A percentile compares a stretch with the other conserved stretches of the same genome.
Evolutionary conservation across 176 grass and related monocot genomes (phyloP).

Genomic region (Urochloa ruziziensis): DNA sequence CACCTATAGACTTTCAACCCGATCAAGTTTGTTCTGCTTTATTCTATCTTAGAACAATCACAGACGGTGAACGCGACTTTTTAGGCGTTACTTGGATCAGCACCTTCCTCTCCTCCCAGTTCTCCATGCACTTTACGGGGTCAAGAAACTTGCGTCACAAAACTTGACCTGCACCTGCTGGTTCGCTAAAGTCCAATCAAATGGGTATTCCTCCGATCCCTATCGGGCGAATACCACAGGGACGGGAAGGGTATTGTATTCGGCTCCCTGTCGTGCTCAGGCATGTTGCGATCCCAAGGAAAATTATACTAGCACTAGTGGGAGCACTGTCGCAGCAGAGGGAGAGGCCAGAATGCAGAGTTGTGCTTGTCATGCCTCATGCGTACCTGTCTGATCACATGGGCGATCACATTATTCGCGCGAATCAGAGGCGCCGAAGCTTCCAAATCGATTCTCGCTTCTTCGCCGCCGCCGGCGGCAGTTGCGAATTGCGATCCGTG

Average conservation of each 20-base stretch:
- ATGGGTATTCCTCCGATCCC: not conserved
- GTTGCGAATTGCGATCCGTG: not conserved
- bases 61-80: not conserved
- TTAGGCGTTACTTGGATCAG: conserved; percentile 14
- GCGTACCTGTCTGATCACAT: conserved; percentile 35
- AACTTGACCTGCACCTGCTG: not conserved
- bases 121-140: not conserved
- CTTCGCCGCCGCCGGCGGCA: not conserved
- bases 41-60: not conserved
- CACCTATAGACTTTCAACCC: too few species aligned
- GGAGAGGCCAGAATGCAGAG: too few species aligned
- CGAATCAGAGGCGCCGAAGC: conserved; percentile 13
- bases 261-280: not conserved
- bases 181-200: not conserved
- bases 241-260: not conserved
- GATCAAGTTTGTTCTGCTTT: too few species aligned
- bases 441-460: conserved; percentile 11
- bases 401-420: conserved; percentile 21
- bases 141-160: conserved; percentile 14
- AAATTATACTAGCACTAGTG: not conserved
- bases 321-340: not conserved
- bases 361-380: too few species aligned
- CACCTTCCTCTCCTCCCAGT: not conserved
- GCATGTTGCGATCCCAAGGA: not conserved
- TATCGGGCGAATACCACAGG: not conserved